Base-by-base conservation (phyloP, 495 filamentous ascomycete genomes). In the Penicillium nucicola region DNA sequence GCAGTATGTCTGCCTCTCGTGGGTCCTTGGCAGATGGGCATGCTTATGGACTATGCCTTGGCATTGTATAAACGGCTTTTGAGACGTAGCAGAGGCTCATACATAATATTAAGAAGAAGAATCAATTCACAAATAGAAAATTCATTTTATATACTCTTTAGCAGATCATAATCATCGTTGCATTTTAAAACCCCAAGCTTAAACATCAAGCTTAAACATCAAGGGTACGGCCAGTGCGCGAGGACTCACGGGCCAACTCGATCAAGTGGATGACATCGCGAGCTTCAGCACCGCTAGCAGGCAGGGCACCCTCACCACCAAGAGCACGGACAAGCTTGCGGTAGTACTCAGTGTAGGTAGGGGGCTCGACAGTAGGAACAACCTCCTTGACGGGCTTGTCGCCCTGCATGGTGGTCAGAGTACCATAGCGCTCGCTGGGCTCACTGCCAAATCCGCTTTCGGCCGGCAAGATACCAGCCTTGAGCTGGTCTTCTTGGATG, bases 401-500 rank as follows among this genome's bases (percentile, higher is more conserved):
- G 35, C 70, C 46, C 46, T 76, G 52, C 35, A 78, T 62, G 14
- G 71, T 76, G 25, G 75, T 79, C 35, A 80, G 56, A 28, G 60
- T 62, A 66, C 78, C 80, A 48, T 80, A 75, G 52, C 72, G 52
- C 43, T 77, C 70, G 43, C 74, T 69, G 3, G 77, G 73, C 65
- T 95, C 90, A 15, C 77, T 60, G 1, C 87, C 90, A 57, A 88
- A 95, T 5, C 65, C 76, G 5, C 69, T 66, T 47, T 90, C 85
- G 5, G 77, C 77, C 15, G 86, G 82, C 66, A 72, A 81, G 56
- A 83, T 63, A 0, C 89, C 90, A 2, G 74, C 78, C 66, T 84
- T 84, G 34, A 95, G 74, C 56, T 92, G 87, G 35, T 87, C 84
- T 67, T 96, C 90, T 69, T 96, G 90, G 25, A 82, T 71, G 69